Conservation (phyloP, 345 rosid species). For the Noccaea bulbosa region DNA sequence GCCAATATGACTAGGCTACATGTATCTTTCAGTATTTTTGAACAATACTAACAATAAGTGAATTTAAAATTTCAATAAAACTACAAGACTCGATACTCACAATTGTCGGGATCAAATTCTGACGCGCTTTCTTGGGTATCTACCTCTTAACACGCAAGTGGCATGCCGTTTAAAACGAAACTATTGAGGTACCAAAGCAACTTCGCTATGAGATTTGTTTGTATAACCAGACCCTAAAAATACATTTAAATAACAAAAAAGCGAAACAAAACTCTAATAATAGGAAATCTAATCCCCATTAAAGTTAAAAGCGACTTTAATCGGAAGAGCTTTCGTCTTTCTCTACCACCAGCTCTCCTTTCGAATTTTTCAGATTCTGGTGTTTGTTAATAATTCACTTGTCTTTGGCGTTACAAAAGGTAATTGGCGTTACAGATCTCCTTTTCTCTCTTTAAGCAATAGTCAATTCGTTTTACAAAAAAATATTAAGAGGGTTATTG, state of each 20-base stretch:
- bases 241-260: not conserved
- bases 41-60: not conserved
- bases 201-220: conserved; percentile 11
- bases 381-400: conserved; percentile 10
- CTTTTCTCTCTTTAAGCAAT: conserved; percentile 6
- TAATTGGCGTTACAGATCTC: conserved; percentile 21
- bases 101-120: conserved; percentile 1
- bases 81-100: not conserved
- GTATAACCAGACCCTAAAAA: conserved; percentile 29
- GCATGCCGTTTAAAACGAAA: conserved; percentile 38
- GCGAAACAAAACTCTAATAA: conserved; percentile 29
- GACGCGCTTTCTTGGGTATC: not conserved
- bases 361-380: not conserved
- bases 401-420: conserved; percentile 26
- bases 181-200: conserved; percentile 22
- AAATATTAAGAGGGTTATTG: not conserved
- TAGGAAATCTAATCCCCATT: conserved; percentile 15
- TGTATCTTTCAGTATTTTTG: not conserved
- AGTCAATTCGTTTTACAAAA: not conserved
- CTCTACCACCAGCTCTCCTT: conserved; percentile 2
- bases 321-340: conserved; percentile 20
- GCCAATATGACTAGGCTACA: not conserved
- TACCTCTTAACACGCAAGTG: conserved; percentile 30
- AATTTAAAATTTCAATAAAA: not conserved
- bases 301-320: conserved; percentile 20